Evolutionary conservation across 2,329 filamentous ascomycete species (phyloP).

Genomic region (Fusarium napiforme): DNA sequence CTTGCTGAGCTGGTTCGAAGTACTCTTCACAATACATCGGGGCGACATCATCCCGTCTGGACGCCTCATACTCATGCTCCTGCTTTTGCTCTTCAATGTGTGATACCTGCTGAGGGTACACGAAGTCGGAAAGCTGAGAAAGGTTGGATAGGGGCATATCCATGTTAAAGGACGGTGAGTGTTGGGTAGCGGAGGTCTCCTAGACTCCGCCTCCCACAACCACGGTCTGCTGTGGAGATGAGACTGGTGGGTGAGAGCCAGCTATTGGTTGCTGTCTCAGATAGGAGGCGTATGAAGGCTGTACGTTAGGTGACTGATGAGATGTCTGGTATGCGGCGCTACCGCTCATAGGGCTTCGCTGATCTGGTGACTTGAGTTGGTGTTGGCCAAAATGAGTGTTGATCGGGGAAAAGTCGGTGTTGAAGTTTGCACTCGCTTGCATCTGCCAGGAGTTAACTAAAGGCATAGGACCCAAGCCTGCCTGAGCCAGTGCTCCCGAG

Average conservation of each 20-base stretch:
- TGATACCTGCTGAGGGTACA: neutral
- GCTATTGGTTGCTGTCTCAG: neutral
- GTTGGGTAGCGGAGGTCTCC: conserved; percentile 16
- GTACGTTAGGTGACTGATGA: neutral
- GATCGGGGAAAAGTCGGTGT: conserved; percentile 1
- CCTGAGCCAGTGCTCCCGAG: neutral
- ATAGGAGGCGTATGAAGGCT: neutral
- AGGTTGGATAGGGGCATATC: neutral
- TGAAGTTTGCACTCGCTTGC: neutral
- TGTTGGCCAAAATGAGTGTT: conserved; percentile 6
- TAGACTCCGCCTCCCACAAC: conserved; percentile 14
- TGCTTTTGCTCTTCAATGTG: neutral
- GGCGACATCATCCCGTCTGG: neutral
- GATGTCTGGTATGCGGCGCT: neutral
- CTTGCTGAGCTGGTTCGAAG: conserved; percentile 1
- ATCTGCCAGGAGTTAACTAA: neutral
- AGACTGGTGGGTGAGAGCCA: neutral
- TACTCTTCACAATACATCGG: neutral
- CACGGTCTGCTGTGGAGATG: neutral
- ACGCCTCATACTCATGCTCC: fast-evolving
- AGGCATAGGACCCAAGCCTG: neutral
- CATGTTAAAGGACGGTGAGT: neutral
- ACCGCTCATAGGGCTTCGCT: neutral
- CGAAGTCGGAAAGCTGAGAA: neutral
- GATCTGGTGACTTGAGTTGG: neutral